Base-by-base conservation (phyloP, 1,284 basidiomycete genomes). In the Malassezia equina region DNA sequence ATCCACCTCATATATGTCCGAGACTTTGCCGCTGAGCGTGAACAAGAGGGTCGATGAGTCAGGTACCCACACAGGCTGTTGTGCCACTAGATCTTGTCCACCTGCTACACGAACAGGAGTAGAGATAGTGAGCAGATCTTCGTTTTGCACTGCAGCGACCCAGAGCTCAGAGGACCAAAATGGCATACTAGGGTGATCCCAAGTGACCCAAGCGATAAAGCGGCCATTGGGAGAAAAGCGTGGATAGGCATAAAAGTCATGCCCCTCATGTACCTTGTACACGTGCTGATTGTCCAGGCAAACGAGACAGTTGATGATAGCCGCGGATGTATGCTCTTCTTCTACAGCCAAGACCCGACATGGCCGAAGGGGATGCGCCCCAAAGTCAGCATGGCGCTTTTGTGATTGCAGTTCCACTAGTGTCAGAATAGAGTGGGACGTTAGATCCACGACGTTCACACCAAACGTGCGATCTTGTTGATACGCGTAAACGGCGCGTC, bases 171-270 rank as follows among this genome's bases (percentile, higher is more conserved):
- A 79, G 17, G 82, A 83, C 63, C 86, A 82, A 83, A 85, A 88
- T 19, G 86, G 85, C 86, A 88, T 88, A 65, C 86, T 82, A 0
- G 86, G 86, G 60, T 77, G 75, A 29, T 69, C 65, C 86, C 86
- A 88, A 57, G 84, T 79, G 44, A 83, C 77, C 83, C 84, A 89
- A 3, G 80, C 81, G 17, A 88, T 64, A 40, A 79, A 79, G 19
- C 75, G 77, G 0, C 85, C 86, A 62, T 85, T 81, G 0, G 84
- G 81, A 21, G 83, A 84, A 73, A 86, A 84, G 24, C 74, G 76
- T 0, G 85, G 82, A 1, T 78, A 63, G 51, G 33, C 52, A 39
- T 55, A 55, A 41, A 55, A 48, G 52, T 44, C 36, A 28, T 55
- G 39, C 2, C 13, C 12, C 24, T 47, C 32, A 11, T 49, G 15